Base-by-base conservation (phyloP, 805 yeast genomes). In the Priceomyces carsonii region DNA sequence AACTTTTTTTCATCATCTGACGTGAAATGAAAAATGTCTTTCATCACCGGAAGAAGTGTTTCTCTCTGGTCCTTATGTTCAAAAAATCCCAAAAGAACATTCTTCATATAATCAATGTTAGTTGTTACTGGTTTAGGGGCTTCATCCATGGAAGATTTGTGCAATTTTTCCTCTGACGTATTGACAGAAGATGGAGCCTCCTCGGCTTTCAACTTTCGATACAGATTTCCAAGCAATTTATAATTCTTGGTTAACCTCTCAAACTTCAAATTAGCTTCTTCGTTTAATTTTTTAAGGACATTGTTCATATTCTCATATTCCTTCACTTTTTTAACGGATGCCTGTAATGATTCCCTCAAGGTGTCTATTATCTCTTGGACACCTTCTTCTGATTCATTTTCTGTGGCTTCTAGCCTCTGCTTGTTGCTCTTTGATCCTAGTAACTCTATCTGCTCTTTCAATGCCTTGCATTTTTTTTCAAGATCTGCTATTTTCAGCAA, bases 41-140 rank as follows among this genome's bases (percentile, higher is more conserved):
- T 76, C 16, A 91, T 67, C 5, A 93, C 98, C 0, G 98, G 97
- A 20, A 93, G 64, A 27, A 91, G 70, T 56, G 82, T 87, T 18
- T 72, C 79, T 40, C 98, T 72, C 59, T 90, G 97, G n/a, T 91
- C 99, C 51, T 76, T 85, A 54, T 86, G 96, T 52, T 90, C 96
- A 36, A 93, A 61, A 55, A 85, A 93, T 2, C 97, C 97, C 2
- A 91, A 64, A n/a, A 91, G 59, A 2, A 91, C 96, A 54, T 93
- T 93, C 57, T 85, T 86, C 33, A 89, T 71, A 55, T 91, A 91
- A 8, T 95, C 86, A 14, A 82, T 69, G 32, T 46, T 50, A 3
- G 51, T 35, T 24, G 23, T 29, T 29, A 40, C 12, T 14, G 34
- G 42, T 8, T 31, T 18, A 28, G 34, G 13, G 61, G 57, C 17